Base-by-base conservation (phyloP, 2,329 filamentous ascomycete species). In the Cladosporium halotolerans region DNA sequence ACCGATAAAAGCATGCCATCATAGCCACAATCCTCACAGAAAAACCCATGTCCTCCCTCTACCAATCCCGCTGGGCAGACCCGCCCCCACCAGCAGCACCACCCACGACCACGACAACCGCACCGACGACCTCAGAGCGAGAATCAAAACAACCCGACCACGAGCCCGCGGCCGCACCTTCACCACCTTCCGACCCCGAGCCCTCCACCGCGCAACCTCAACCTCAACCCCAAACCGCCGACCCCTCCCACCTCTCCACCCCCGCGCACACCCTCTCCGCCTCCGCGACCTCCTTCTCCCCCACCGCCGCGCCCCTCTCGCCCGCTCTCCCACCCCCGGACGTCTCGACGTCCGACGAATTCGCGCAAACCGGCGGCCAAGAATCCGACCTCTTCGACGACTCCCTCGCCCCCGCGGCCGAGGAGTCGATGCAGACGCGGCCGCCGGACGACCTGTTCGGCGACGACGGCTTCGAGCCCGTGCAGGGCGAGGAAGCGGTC, bases 381-480 rank as follows among this genome's bases (percentile, higher is more conserved):
- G 58, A 68, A 40, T 62, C 66, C 39, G 64, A 68, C 28, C 56
- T 70, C 4, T 68, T 68, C 56, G 62, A 66, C 55, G 67, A 69
- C 57, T 59, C 66, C 14, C 57, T 63, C n/a, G 60, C 65, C 10
- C 46, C 58, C 7, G 60, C 65, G 11, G 48, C 58, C 7, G 74
- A 76, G 52, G 71, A 75, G 23, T 75, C 75, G 45, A 75, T 75
- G 60, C 74, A 76, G 54, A 75, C 76, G 1, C 73, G 74, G n/a
- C 70, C 72, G 38, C 72, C 73, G 40, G 75, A 78, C 55, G 75
- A 78, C 57, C 67, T 77, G 4, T 77, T 77, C 63, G 75, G 74
- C 60, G 74, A 78, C 52, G 75, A 77, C 60, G 23, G 23, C 23
- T 76, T 77, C 57, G 75, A 69, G 7, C 75, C 75, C 9, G 68